phyloP scores from a whole-genome alignment of 2,329 filamentous ascomycete species.

The Colletotrichum abscissum region DNA sequence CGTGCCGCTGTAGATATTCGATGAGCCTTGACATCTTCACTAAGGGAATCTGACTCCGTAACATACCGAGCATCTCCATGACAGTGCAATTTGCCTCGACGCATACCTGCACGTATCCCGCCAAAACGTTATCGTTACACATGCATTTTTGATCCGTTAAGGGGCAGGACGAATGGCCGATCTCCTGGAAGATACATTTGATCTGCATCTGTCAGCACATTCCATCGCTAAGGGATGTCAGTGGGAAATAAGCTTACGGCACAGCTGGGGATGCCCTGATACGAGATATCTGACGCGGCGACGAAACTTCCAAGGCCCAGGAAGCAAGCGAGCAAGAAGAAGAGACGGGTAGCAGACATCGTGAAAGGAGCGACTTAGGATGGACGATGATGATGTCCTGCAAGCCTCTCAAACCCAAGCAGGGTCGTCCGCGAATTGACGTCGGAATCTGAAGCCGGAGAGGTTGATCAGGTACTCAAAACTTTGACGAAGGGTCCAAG shows the following conservation, averaged over 20 bases:
- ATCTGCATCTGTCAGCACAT: slow-evolving; percentile 7
- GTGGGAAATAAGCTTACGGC: slow-evolving; percentile 8
- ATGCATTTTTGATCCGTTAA: slow-evolving; percentile 28
- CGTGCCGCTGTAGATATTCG: neutral
- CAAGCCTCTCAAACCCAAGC: neutral
- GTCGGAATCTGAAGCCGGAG: neutral
- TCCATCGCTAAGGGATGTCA: neutral
- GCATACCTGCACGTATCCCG: slow-evolving; percentile 19
- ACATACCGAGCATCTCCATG: slow-evolving; percentile 29
- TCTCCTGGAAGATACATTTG: slow-evolving; percentile 21
- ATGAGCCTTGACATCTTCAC: neutral
- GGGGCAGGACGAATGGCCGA: slow-evolving; percentile 13
- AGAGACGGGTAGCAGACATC: slow-evolving; percentile 15
- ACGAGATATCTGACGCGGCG: neutral
- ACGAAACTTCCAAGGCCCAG: slow-evolving; percentile 3
- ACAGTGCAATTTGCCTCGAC: slow-evolving; percentile 24
- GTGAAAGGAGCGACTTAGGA: neutral
- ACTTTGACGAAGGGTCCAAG: neutral
- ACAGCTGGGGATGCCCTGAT: slow-evolving; percentile 12
- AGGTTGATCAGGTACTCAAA: neutral
- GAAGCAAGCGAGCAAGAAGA: slow-evolving; percentile 16
- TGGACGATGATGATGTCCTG: neutral
- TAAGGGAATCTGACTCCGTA: too few species aligned
- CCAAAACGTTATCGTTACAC: slow-evolving; percentile 13
- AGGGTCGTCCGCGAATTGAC: neutral